Evolutionary conservation across 345 rosid species (phyloP), one percentile per base, ranked within the genome.

Genomic region (Camelina laxa): DNA sequence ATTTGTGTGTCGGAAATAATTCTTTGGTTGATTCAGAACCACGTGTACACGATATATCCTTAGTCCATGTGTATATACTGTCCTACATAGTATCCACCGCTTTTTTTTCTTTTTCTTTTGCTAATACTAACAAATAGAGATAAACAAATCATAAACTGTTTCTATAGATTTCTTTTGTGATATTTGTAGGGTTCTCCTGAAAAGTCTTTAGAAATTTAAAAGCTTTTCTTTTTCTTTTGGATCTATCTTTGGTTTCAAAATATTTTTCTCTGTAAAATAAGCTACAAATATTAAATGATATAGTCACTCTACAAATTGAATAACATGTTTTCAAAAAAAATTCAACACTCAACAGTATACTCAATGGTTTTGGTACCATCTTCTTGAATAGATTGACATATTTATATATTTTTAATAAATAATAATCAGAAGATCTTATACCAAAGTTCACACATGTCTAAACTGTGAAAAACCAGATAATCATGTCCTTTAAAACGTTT

Each of bases 51-150:
- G 49, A 60, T 60, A 17, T 30, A 17, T 30, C 19, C 55, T 31
- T 68, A 38, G 27, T 56, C 73, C 73, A 55, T 41, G 55, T 55
- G 53, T 51, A 67, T 53, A 11, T 41, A 24, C 50, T 55, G 39
- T 16, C 41, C 41, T 24, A n/a, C 63, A 54, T 54, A 12, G 11
- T 6, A 68, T 68, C 62, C 51, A 39, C 45, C 55, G 10, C 4
- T 13, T 56, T 30, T 13, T 4, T 24, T 17, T 13, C 42, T 30
- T 13, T 4, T 24, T 17, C 30, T 27, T 27, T 4, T 24, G 8
- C 44, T 42, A 35, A 17, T 57, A 69, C 30, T 7, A 54, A 9
- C 39, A 55, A 42, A 6, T 30, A 31, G 14, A 42, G 53, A 56
- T 42, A 7, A 27, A 4, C 5, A 59, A 36, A 10, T 4, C 35